Conservation (phyloP, 345 rosid species). For the Brassica napus region DNA sequence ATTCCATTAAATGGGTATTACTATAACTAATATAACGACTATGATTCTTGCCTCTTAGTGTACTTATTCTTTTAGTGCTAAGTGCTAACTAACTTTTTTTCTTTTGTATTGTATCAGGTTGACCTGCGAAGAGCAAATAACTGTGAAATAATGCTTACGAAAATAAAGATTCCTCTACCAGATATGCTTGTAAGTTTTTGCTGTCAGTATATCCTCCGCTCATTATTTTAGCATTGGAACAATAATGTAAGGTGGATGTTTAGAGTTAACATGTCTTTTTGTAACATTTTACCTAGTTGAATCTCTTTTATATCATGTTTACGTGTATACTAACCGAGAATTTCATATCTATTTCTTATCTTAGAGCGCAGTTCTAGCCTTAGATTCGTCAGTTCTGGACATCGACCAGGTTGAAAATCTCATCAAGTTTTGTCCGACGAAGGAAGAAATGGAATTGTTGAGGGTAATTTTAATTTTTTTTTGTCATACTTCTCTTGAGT, state of each 20-base stretch:
- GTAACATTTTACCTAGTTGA: slow-evolving; percentile 13
- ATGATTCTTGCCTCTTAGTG: slow-evolving; percentile 5
- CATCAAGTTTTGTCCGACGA: slow-evolving; percentile 94
- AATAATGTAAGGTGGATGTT: neutral
- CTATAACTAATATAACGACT: neutral
- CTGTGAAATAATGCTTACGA: slow-evolving; percentile 98
- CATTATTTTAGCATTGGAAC: slow-evolving; percentile 25
- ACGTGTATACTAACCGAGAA: slow-evolving; percentile 7
- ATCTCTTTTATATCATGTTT: slow-evolving; percentile 11
- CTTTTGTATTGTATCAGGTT: slow-evolving; percentile 53
- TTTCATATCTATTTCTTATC: slow-evolving; percentile 21
- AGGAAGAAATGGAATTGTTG: slow-evolving; percentile 89
- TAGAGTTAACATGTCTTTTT: slow-evolving; percentile 2
- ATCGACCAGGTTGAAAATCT: slow-evolving; percentile 98
- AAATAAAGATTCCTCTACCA: slow-evolving; percentile 87
- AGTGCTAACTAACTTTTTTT: neutral
- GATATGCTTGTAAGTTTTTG: slow-evolving; percentile 84
- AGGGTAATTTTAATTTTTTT: slow-evolving; percentile 52
- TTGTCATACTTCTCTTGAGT: slow-evolving; percentile 13
- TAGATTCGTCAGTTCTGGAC: slow-evolving; percentile 85
- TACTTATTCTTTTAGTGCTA: neutral
- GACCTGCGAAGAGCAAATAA: slow-evolving; percentile 96
- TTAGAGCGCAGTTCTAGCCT: slow-evolving; percentile 85
- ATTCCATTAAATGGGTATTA: slow-evolving; percentile 2
- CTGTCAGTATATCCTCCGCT: slow-evolving; percentile 10